phyloP scores from a whole-genome alignment of 2,329 filamentous ascomycete species.

The Fusarium bactridioides region DNA sequence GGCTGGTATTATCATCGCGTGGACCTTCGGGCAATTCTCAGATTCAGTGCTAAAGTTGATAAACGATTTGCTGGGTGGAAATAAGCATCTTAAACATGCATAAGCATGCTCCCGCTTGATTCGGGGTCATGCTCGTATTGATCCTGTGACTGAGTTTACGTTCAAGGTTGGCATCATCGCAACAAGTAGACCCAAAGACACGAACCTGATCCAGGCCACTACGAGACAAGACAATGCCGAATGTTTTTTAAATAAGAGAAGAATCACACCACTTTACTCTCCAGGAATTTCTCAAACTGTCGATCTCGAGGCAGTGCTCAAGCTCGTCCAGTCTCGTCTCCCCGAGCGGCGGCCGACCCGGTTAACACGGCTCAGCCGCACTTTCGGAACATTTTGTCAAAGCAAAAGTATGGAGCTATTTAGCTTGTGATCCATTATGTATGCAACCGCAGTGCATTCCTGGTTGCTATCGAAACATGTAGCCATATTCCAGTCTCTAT shows the following conservation, averaged over 20 bases:
- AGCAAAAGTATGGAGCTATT: background rate
- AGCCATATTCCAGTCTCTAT: background rate
- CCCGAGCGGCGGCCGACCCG: background rate
- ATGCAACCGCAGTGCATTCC: fast-evolving
- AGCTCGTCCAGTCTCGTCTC: background rate
- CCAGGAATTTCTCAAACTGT: background rate
- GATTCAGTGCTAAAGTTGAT: fast-evolving
- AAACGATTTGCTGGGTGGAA: fast-evolving
- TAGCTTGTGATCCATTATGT: fast-evolving
- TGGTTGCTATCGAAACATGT: background rate
- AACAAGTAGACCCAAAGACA: too few species aligned
- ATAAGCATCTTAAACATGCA: fast-evolving
- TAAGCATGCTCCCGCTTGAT: fast-evolving
- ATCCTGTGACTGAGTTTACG: background rate
- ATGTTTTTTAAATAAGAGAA: fast-evolving
- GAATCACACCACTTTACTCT: fast-evolving
- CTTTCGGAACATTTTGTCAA: background rate
- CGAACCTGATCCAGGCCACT: too few species aligned
- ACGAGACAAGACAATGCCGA: fast-evolving
- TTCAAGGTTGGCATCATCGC: background rate
- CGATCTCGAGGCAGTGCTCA: background rate
- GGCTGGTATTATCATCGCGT: background rate
- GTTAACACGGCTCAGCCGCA: background rate
- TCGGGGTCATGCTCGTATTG: background rate
- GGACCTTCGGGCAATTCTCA: background rate